Evolutionary conservation across 2,329 filamentous ascomycete species (phyloP), one percentile per base, ranked within the genome.

Genomic region (Colletotrichum melonis): DNA sequence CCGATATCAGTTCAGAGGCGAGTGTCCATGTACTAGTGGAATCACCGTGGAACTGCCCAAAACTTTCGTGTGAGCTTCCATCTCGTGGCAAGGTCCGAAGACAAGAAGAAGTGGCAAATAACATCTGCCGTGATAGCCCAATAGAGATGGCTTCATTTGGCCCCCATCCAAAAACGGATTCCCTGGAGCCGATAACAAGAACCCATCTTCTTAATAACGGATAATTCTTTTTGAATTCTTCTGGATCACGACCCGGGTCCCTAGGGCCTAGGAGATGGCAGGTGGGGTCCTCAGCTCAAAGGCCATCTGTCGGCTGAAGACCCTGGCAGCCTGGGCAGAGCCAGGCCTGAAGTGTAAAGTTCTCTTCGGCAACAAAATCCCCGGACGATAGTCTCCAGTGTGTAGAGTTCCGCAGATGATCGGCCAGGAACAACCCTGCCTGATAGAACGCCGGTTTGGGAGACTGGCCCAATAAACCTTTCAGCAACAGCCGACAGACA

Each of bases 281-380:
- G 62, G 67, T 73, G 67, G 59, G 71, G 66, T 73, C 54, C 58
- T 64, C 26, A 30, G 58, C 35, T 70, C 55, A 60, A 65, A 22
- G 60, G 49, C 19, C 32, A 55, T 28, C 30, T 42, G 55, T 55
- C 67, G 32, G 32, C 57, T 42, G 22, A n/a, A 49, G 62, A 65
- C 67, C 60, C 67, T 55, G 56, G 46, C 56, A 63, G 55, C 38
- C 14, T 42, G 38, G 38, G 38, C 38, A 42, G 65, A 65, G 60
- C 24, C 30, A 46, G 66, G 71, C 56, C 56, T 38, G 54, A 16
- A 26, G 7, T 63, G 46, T 38, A 57, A 35, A 70, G 28, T 52
- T 62, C 56, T 52, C 38, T 46, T 65, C 56, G 60, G 67, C 67
- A 73, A 65, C 66, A 49, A 65, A 73, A 70, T 70, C 67, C 46